A percentile compares a stretch with the other conserved stretches of the same genome.
phyloP scores from a whole-genome alignment of 2,329 filamentous ascomycete species.

The Alternaria gaisen region DNA sequence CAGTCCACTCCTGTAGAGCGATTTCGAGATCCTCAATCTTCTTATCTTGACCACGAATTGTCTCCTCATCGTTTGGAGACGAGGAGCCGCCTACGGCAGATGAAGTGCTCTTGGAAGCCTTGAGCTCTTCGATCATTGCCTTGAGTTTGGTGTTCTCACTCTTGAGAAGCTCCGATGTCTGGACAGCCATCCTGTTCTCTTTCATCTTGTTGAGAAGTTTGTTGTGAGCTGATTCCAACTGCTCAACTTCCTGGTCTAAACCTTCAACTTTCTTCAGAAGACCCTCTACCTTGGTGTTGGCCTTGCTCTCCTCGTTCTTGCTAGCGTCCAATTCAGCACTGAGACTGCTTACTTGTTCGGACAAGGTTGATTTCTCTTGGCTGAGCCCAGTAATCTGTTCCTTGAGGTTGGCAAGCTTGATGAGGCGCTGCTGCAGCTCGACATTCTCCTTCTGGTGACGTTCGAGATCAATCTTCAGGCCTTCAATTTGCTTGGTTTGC shows the following conservation, averaged over 20 bases:
- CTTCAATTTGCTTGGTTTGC: constrained; percentile 29
- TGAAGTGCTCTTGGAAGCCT: constrained; percentile 3
- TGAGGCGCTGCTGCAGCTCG: constrained; percentile 23
- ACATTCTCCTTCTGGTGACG: constrained; percentile 24
- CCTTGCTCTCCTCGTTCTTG: constrained; percentile 9
- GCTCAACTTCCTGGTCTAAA: constrained; percentile 19
- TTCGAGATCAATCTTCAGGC: constrained; percentile 20
- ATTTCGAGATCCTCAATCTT: constrained; percentile 21
- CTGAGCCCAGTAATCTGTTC: constrained; percentile 14
- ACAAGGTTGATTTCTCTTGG: constrained; percentile 11
- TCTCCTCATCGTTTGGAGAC: constrained; percentile 2
- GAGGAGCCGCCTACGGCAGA: background rate
- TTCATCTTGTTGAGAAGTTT: constrained; percentile 18
- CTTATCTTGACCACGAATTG: constrained; percentile 15
- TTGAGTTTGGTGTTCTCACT: constrained; percentile 20
- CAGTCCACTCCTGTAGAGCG: constrained; percentile 29
- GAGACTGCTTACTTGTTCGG: constrained; percentile 17
- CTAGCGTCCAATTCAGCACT: constrained; percentile 18
- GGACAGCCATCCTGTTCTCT: constrained; percentile 11
- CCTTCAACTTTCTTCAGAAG: constrained; percentile 20
- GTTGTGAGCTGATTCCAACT: constrained; percentile 21
- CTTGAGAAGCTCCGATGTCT: constrained; percentile 1
- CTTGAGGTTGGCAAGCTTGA: constrained; percentile 27
- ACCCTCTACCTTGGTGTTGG: constrained; percentile 9
- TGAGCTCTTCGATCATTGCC: constrained; percentile 3